Evolutionary conservation across 495 filamentous ascomycete genomes (phyloP).

Genomic region (Cercophora scortea): DNA sequence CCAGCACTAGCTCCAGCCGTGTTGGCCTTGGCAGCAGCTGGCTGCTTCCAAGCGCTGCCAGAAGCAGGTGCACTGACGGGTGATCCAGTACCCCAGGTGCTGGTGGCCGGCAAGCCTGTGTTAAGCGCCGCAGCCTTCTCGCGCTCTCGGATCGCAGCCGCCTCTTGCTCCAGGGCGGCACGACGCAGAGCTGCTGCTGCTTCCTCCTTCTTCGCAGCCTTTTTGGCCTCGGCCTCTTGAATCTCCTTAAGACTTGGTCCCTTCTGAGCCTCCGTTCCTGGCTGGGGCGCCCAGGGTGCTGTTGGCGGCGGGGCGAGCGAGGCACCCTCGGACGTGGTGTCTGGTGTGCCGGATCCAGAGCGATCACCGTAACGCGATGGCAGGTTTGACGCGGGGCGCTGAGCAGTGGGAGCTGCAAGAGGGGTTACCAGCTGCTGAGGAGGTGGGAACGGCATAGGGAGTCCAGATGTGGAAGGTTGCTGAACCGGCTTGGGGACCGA

Average conservation of each 20-base stretch:
- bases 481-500: constrained; percentile 58
- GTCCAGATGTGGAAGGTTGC: constrained; percentile 44
- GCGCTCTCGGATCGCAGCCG: constrained; percentile 41
- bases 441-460: constrained; percentile 67
- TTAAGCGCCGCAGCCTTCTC: constrained; percentile 54
- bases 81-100: constrained; percentile 84
- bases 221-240: constrained; percentile 88
- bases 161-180: constrained; percentile 68
- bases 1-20: constrained; percentile 26
- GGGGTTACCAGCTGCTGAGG: constrained; percentile 68
- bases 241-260: constrained; percentile 95
- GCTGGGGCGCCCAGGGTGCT: constrained; percentile 91
- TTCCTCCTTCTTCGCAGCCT: constrained; percentile 86
- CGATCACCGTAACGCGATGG: constrained; percentile 68
- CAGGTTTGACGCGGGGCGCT: constrained; percentile 73
- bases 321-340: constrained; percentile 31
- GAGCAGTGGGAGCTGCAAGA: constrained; percentile 77
- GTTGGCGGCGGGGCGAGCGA: constrained; percentile 52
- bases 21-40: constrained; percentile 37
- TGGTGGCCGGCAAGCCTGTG: constrained; percentile 76
- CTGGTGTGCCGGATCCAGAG: constrained; percentile 69
- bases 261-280: constrained; percentile 60
- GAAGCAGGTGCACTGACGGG: constrained; percentile 42
- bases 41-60: constrained; percentile 53
- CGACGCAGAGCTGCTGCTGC: constrained; percentile 72